Conservation (phyloP, 257 asterid species). For the Eustoma russellianum region DNA sequence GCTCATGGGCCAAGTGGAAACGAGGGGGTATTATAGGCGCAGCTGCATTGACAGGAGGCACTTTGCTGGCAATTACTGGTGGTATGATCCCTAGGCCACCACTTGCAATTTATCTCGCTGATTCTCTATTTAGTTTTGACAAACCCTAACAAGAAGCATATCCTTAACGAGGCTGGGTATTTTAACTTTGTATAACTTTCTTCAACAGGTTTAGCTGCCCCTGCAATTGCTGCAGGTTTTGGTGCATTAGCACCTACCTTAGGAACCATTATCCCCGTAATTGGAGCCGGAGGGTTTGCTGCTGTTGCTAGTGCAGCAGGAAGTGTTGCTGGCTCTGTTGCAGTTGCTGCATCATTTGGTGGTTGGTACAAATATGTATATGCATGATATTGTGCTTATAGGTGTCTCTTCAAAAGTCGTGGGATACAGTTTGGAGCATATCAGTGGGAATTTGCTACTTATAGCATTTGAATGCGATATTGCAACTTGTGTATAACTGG, state of each 20-base stretch:
- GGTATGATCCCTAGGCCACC: conserved; percentile 31
- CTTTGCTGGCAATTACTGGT: conserved; percentile 93
- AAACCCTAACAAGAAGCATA: too few relatives aligned
- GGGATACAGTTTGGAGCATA: too few relatives aligned
- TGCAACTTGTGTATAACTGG: too few relatives aligned
- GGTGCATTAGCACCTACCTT: conserved; percentile 88
- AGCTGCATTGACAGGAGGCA: conserved; percentile 96
- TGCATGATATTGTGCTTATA: not conserved
- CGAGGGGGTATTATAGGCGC: conserved; percentile 96
- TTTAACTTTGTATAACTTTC: conserved; percentile 2
- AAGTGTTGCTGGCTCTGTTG: conserved; percentile 93
- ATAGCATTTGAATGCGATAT: too few relatives aligned
- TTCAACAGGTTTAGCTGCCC: conserved; percentile 80
- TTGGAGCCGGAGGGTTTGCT: conserved; percentile 94
- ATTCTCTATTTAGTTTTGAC: not conserved
- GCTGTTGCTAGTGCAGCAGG: conserved; percentile 96
- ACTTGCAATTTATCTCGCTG: not conserved
- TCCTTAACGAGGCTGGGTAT: too few relatives aligned
- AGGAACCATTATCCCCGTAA: conserved; percentile 77
- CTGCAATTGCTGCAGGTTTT: conserved; percentile 96
- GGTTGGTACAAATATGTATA: conserved; percentile 30
- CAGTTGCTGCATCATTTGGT: conserved; percentile 98
- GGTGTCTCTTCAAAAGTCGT: not conserved
- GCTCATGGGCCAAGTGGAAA: conserved; percentile 81
- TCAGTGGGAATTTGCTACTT: too few relatives aligned